Conservation (phyloP, 2,329 filamentous ascomycete species). For the Xylariales sp. region DNA sequence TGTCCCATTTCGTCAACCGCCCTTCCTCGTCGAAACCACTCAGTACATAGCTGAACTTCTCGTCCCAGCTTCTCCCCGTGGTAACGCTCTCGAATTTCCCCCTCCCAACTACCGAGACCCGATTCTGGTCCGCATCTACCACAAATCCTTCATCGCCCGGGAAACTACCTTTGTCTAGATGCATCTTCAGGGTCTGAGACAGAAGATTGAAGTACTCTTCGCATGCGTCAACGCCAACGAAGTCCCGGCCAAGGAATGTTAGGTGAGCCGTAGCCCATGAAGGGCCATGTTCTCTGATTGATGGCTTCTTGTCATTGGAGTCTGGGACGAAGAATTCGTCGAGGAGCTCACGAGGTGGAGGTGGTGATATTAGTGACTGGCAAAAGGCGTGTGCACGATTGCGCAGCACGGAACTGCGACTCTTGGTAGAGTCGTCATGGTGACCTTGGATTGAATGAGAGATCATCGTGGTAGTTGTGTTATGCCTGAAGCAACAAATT, state of each 20-base stretch:
- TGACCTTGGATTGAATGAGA: conserved; percentile 6
- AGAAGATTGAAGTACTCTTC: conserved; percentile 10
- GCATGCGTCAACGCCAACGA: conserved; percentile 5
- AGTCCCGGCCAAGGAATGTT: conserved; percentile 9
- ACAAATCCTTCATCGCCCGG: conserved; percentile 10
- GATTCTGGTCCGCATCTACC: conserved; percentile 6
- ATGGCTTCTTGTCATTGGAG: conserved; percentile 2
- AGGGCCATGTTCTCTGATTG: conserved; percentile 11
- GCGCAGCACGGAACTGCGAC: conserved; percentile 5
- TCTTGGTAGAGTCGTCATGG: neutral
- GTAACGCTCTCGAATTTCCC: conserved; percentile 11
- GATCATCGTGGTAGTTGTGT: conserved; percentile 4
- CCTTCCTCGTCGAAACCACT: conserved; percentile 10
- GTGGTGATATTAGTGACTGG: conserved; percentile 6
- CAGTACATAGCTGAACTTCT: conserved; percentile 11
- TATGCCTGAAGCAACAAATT: neutral
- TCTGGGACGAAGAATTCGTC: conserved; percentile 11
- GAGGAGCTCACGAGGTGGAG: conserved; percentile 6
- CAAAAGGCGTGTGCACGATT: conserved; percentile 11
- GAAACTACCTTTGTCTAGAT: conserved; percentile 10
- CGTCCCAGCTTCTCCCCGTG: conserved; percentile 12
- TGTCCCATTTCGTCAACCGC: conserved; percentile 8
- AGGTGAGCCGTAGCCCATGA: conserved; percentile 6
- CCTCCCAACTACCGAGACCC: conserved; percentile 8
- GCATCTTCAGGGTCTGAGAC: conserved; percentile 8